These are phyloP conservation scores for Globisporangium abappressorium DNA, from an alignment of 352 stramenopile genomes.

Conservation along the genomic window DNA sequence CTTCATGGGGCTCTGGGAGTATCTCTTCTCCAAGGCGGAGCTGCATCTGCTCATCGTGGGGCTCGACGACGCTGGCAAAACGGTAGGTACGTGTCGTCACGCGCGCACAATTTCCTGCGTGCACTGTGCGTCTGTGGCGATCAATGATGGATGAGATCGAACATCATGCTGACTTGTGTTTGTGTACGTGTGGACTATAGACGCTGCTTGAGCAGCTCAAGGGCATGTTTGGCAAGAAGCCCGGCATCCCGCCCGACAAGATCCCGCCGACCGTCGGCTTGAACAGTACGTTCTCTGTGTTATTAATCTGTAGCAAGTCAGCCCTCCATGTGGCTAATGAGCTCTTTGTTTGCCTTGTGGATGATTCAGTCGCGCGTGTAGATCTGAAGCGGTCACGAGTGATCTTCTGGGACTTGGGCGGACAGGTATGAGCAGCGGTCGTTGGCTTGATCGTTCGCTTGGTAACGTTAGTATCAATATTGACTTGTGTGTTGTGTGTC, in stretches of 20 bases:
- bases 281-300: constrained; percentile 58
- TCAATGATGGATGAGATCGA: neutral
- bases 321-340: neutral
- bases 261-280: constrained; percentile 91
- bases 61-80: constrained; percentile 92
- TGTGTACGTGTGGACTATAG: constrained; percentile 23
- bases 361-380: constrained; percentile 58
- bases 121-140: neutral
- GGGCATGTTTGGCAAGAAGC: constrained; percentile 86
- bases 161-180: neutral
- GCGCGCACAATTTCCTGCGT: neutral
- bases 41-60: constrained; percentile 91
- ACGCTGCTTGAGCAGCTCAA: constrained; percentile 91
- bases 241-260: constrained; percentile 87
- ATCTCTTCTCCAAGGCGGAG: constrained; percentile 86
- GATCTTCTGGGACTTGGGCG: constrained; percentile 92
- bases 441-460: too few species aligned
- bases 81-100: constrained; percentile 56
- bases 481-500: constrained; percentile 1
- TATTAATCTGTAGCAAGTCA: neutral
- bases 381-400: constrained; percentile 82
- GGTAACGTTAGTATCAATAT: neutral
- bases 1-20: constrained; percentile 74
- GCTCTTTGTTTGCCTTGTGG: neutral
- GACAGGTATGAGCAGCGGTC: constrained; percentile 48